Base-by-base conservation (phyloP, 176 grass and related monocot species). In the Chrysopogon serrulatus region DNA sequence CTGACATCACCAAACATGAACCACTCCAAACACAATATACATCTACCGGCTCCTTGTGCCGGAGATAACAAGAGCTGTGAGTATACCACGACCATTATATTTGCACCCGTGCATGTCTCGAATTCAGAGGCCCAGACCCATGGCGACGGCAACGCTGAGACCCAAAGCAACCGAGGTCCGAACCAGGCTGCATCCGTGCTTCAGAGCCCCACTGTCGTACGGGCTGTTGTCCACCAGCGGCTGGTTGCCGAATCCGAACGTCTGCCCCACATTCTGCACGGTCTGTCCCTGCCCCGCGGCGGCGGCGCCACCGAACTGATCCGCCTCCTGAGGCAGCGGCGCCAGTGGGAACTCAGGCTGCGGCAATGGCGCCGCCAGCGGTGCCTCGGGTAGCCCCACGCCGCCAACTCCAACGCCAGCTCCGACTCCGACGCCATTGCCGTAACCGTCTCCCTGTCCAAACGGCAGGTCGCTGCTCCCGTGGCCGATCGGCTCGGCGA, bases 151-250 rank as follows among this genome's bases (percentile, higher is more conserved):
- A 0, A 80, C 15, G 79, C 4, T 68, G 24, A 90, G 68, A 13
- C 68, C 18, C 68, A 83, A 4, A 60, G 60, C 68, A 49, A 87
- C 39, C 12, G 67, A 80, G 16, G 39, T 24, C 44, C 31, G 66
- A 8, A 59, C 39, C 6, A 83, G 65, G 84, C 84, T 69, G 74
- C 39, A 83, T 17, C 40, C 68, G 18, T 12, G 30, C 51, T 51
- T 82, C 32, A 0, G 35, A 21, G 87, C 85, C 6, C 93, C 87
- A 31, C 96, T 95, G 44, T 98, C 96, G 34, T 95, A 95, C 19
- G 96, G 96, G 57, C 88, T 95, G 77, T 95, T 95, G 81, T 98
- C 95, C 83, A 93, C 90, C 86, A 98, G 81, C 9, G 95, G 91
- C 85, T 93, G 90, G 35, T 51, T 64, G n/a, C 79, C 88, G 73